Evolutionary conservation across 139 green algal genomes (phyloP).

Genomic region (Chlamydomonas eustigma): DNA sequence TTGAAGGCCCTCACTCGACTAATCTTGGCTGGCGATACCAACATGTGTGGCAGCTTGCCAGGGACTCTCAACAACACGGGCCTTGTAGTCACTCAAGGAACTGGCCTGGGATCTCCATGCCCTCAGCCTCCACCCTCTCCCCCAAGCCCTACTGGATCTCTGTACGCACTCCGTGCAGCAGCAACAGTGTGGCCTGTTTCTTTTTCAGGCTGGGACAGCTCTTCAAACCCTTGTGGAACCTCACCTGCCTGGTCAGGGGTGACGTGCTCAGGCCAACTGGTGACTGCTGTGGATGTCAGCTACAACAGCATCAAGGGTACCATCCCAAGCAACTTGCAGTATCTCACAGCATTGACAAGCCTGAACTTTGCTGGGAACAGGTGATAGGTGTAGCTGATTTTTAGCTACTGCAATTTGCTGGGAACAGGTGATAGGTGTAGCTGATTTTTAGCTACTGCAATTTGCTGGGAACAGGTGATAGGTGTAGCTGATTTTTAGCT

Average conservation of each 20-base stretch:
- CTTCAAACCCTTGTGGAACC: background rate
- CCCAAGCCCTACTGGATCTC: background rate
- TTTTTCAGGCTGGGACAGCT: too few species aligned
- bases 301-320: too few species aligned
- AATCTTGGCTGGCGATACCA: background rate
- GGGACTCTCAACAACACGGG: background rate
- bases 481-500: too few species aligned
- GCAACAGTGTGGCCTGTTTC: too few species aligned
- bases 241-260: background rate
- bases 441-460: too few species aligned
- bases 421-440: too few species aligned
- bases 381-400: too few species aligned
- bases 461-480: too few species aligned
- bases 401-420: too few species aligned
- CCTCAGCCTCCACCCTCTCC: background rate
- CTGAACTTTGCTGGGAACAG: too few species aligned
- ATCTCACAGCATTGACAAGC: too few species aligned
- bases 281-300: background rate
- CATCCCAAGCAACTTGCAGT: too few species aligned
- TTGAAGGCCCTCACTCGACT: background rate
- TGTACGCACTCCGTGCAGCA: background rate
- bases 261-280: background rate
- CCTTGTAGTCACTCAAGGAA: background rate
- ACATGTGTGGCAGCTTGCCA: constrained; percentile 12
- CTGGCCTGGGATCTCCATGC: background rate